phyloP scores from a whole-genome alignment of 2,329 filamentous ascomycete genomes.

The Anthostomella pinea region DNA sequence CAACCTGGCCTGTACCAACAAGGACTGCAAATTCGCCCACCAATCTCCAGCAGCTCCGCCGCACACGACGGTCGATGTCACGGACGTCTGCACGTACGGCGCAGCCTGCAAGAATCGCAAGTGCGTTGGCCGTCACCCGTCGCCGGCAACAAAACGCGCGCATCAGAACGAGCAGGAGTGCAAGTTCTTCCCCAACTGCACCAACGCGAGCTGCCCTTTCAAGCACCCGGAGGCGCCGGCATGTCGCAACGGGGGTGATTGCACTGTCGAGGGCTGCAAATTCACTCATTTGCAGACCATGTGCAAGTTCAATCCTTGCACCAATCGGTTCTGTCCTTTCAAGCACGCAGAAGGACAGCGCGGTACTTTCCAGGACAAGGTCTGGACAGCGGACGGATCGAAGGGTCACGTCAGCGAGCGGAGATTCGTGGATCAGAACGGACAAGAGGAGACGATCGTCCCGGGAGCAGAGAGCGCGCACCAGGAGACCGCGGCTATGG shows the following conservation, averaged over 20 bases:
- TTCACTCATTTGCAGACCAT: constrained; percentile 82
- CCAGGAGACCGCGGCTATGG: constrained; percentile 38
- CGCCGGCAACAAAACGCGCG: constrained; percentile 74
- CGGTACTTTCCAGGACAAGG: constrained; percentile 81
- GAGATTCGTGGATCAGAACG: constrained; percentile 75
- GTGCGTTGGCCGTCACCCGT: constrained; percentile 88
- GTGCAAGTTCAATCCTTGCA: constrained; percentile 90
- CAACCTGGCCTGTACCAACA: constrained; percentile 84
- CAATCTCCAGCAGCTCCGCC: constrained; percentile 87
- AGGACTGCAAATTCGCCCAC: constrained; percentile 88
- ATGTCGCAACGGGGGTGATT: constrained; percentile 89
- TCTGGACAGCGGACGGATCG: constrained; percentile 70
- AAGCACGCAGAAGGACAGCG: constrained; percentile 91
- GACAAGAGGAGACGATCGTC: constrained; percentile 69
- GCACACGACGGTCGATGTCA: constrained; percentile 72
- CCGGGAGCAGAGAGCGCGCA: constrained; percentile 44
- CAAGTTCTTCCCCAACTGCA: constrained; percentile 89
- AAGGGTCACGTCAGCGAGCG: constrained; percentile 79
- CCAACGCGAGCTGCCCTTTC: constrained; percentile 84
- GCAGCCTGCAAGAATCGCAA: constrained; percentile 95
- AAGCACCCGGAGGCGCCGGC: constrained; percentile 82
- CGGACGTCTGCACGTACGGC: constrained; percentile 78
- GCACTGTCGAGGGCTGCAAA: constrained; percentile 76
- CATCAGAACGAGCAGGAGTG: constrained; percentile 84
- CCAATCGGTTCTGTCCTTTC: constrained; percentile 83